Evolutionary conservation across 352 stramenopile species (phyloP).

Genomic region (Halophytophthora batemanensis): DNA sequence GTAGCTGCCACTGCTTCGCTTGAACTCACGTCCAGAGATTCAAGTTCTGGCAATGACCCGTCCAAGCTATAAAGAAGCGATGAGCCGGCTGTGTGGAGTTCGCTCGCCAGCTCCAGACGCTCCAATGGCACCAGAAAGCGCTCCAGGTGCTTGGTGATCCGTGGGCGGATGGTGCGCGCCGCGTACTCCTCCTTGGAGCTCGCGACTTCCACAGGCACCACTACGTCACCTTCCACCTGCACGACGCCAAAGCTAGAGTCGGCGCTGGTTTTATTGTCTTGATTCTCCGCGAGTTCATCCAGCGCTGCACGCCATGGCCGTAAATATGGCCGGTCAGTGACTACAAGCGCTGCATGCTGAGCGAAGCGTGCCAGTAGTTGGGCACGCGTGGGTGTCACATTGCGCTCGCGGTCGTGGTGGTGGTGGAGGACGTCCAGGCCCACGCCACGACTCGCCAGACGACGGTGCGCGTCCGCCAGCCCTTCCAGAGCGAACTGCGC

Average conservation of each 20-base stretch:
- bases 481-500: slow-evolving; percentile 75
- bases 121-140: slow-evolving; percentile 80
- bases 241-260: slow-evolving; percentile 60
- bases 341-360: slow-evolving; percentile 51
- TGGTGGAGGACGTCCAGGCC: slow-evolving; percentile 68
- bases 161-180: slow-evolving; percentile 96
- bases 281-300: slow-evolving; percentile 38
- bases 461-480: slow-evolving; percentile 38
- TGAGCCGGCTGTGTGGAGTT: slow-evolving; percentile 22
- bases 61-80: slow-evolving; percentile 24
- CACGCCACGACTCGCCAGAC: slow-evolving; percentile 44
- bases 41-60: slow-evolving; percentile 12
- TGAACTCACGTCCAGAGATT: slow-evolving; percentile 43
- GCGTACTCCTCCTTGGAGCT: slow-evolving; percentile 95
- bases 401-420: slow-evolving; percentile 15
- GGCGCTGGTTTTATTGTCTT: slow-evolving; percentile 2
- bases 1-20: slow-evolving; percentile 24
- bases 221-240: slow-evolving; percentile 97
- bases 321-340: slow-evolving; percentile 79
- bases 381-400: slow-evolving; percentile 15
- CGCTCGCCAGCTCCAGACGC: slow-evolving; percentile 26
- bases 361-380: slow-evolving; percentile 48
- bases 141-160: slow-evolving; percentile 92
- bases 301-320: slow-evolving; percentile 47
- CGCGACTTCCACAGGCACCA: slow-evolving; percentile 93